A percentile compares a stretch with the other conserved stretches of the same genome.
Evolutionary conservation across 805 yeast genomes (phyloP).

Genomic region (Metschnikowia vanudenii): DNA sequence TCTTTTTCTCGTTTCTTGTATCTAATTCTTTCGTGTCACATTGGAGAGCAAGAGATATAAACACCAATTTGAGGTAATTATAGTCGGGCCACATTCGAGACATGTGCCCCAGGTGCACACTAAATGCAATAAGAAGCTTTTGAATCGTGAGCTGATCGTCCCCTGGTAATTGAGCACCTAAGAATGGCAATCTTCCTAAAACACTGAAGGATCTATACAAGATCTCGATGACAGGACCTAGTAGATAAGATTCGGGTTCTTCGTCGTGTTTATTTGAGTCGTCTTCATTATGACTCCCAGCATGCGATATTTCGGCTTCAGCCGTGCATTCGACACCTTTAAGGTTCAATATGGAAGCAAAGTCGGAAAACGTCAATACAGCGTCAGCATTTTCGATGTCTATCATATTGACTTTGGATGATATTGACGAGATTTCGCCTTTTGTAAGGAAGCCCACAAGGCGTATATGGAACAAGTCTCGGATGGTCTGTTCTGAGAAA

Average conservation of each 20-base stretch:
- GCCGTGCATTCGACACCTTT: neutral
- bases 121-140: constrained; percentile 24
- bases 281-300: too few relatives aligned
- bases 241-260: neutral
- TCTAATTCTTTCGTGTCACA: too few relatives aligned
- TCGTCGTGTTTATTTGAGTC: neutral
- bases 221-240: constrained; percentile 15
- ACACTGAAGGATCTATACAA: constrained; percentile 42
- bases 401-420: constrained; percentile 4
- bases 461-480: constrained; percentile 6
- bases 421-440: constrained; percentile 10
- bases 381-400: neutral
- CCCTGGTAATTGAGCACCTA: constrained; percentile 14
- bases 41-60: constrained; percentile 38
- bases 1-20: constrained; percentile 9
- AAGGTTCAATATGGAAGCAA: constrained; percentile 3
- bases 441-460: constrained; percentile 6
- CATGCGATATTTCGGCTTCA: neutral
- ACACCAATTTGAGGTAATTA: constrained; percentile 46
- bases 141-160: constrained; percentile 35
- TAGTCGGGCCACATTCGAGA: constrained; percentile 33
- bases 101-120: constrained; percentile 45
- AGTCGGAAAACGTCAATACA: constrained; percentile 5
- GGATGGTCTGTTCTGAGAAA: neutral
- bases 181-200: constrained; percentile 51